These are phyloP conservation scores for Mrakiaceae sp. DNA, from an alignment of 1,284 basidiomycete species.

Conservation along the genomic window DNA sequence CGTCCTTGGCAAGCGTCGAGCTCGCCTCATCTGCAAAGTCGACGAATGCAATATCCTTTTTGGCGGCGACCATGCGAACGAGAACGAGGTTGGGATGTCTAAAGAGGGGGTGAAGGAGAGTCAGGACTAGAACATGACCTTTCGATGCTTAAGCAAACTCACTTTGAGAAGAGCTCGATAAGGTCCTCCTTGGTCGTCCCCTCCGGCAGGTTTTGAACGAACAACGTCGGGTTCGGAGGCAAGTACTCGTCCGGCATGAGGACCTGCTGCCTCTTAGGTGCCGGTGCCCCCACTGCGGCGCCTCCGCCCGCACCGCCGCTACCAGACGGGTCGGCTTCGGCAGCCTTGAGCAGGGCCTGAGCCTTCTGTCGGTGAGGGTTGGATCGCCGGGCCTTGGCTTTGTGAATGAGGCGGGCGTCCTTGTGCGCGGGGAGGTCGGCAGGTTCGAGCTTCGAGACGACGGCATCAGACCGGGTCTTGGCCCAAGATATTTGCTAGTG, in stretches of 20 bases:
- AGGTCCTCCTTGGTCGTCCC: slow-evolving; percentile 82
- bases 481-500: slow-evolving; percentile 90
- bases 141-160: slow-evolving; percentile 25
- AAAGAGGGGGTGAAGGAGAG: not conserved
- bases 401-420: slow-evolving; percentile 56
- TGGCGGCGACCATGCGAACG: slow-evolving; percentile 90
- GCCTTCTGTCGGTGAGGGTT: slow-evolving; percentile 80
- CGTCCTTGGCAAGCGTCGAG: slow-evolving; percentile 82
- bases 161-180: slow-evolving; percentile 78
- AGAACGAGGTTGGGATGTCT: slow-evolving; percentile 66
- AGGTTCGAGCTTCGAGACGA: slow-evolving; percentile 62
- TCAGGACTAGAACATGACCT: not conserved
- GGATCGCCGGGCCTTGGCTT: slow-evolving; percentile 71
- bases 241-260: slow-evolving; percentile 99
- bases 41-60: slow-evolving; percentile 92
- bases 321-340: slow-evolving; percentile 51
- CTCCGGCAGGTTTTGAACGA: slow-evolving; percentile 86
- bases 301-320: no score
- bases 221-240: slow-evolving; percentile 97
- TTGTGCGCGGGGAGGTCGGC: slow-evolving; percentile 63
- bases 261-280: slow-evolving; percentile 46
- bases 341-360: slow-evolving; percentile 50
- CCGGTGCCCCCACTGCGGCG: slow-evolving; percentile 33
- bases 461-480: slow-evolving; percentile 72
- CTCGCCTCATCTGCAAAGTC: slow-evolving; percentile 83